Evolutionary conservation across 345 rosid genomes (phyloP).

Genomic region (Eucalyptus marginata): DNA sequence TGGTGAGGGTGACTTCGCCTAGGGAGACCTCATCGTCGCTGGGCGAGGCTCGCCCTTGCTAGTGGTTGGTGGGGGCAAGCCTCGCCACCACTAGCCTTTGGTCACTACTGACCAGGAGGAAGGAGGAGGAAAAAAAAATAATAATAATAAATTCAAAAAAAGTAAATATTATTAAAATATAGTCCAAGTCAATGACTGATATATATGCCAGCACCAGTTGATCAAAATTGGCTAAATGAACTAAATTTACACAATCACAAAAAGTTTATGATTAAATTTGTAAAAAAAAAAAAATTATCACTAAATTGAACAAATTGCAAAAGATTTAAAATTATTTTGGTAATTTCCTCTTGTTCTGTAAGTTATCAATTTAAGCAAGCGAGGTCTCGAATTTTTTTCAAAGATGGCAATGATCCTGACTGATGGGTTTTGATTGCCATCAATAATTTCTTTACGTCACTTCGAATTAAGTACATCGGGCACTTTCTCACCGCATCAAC

Average conservation of each 20-base stretch:
- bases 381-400: neutral
- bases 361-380: neutral
- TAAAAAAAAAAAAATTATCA: too few relatives aligned
- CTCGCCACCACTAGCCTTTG: too few relatives aligned
- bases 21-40: fast-evolving
- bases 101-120: fast-evolving
- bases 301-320: too few relatives aligned
- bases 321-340: too few relatives aligned
- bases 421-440: neutral
- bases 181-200: fast-evolving
- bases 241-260: too few relatives aligned
- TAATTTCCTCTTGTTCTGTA: neutral
- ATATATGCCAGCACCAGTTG: fast-evolving
- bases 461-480: neutral
- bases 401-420: neutral
- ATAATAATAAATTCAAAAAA: too few relatives aligned
- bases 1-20: too few relatives aligned
- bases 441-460: neutral
- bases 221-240: fast-evolving
- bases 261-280: too few relatives aligned
- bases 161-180: too few relatives aligned
- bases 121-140: too few relatives aligned
- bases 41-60: fast-evolving
- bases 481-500: neutral
- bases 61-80: too few relatives aligned